Evolutionary conservation across 768 basidiomycete genomes (phyloP), one percentile per base, ranked within the genome.

Genomic region (Xerocomellus dryophilus): DNA sequence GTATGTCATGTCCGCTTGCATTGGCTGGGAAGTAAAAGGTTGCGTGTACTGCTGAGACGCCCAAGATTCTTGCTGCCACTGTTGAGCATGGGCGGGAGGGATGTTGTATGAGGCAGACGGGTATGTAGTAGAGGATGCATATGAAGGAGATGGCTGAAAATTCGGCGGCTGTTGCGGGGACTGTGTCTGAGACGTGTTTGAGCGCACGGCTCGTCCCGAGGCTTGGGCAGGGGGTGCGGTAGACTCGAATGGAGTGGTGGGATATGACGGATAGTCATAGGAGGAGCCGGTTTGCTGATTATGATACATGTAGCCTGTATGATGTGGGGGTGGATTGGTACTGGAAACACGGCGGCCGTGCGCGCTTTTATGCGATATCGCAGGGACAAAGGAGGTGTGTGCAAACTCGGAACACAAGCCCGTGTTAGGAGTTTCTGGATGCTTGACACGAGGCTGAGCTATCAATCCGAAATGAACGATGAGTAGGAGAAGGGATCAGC

Each of bases 231-330:
- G 54, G 53, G 66, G 65, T 43, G 63, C 63, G 6, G 61, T 43
- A 10, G 55, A 56, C 41, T 66, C 66, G 44, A 60, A 70, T 5
- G 70, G 58, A 8, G 70, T 54, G 27, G 64, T 60, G 25, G 65
- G 69, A 54, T 81, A 78, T 51, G 75, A 66, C 29, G 77, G 44
- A 65, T 82, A 83, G 58, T 79, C 80, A 65, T 86, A 85, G 53
- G 73, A 61, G 51, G 73, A 73, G 35, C 71, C 66, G 32, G 73
- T 73, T 18, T 74, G 76, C 48, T 78, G 73, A 54, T 76, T 71
- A 49, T 76, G 75, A 66, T 86, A 85, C 67, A 82, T 73, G 62
- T 83, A 82, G 54, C 79, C 75, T 48, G 76, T 73, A 42, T 5
- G 81, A 80, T 40, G 81, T 71, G 35, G 81, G 74, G 79, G 78